phyloP scores from a whole-genome alignment of 352 stramenopile genomes.

The Pythium scleroteichum region DNA sequence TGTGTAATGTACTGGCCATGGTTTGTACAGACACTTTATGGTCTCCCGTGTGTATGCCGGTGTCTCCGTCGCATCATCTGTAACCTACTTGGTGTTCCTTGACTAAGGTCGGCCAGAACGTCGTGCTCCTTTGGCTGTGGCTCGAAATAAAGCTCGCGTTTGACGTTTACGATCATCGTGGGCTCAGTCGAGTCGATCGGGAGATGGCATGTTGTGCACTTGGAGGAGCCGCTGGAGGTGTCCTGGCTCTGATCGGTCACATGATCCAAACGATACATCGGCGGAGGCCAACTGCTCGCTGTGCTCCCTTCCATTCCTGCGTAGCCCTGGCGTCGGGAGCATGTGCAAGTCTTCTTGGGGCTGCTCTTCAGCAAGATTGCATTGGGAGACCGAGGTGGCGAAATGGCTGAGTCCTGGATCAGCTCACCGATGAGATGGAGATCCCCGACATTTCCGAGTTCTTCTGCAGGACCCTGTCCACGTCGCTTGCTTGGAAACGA shows the following conservation, averaged over 20 bases:
- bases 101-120: slow-evolving; percentile 11
- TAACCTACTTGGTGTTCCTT: slow-evolving; percentile 32
- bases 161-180: slow-evolving; percentile 61
- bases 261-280: slow-evolving; percentile 19
- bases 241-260: background rate
- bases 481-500: background rate
- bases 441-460: background rate
- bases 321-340: slow-evolving; percentile 5
- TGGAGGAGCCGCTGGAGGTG: background rate
- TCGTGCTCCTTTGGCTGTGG: slow-evolving; percentile 33
- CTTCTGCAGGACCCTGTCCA: background rate
- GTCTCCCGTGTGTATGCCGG: slow-evolving; percentile 47
- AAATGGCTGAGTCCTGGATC: background rate
- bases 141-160: slow-evolving; percentile 35
- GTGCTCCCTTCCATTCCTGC: background rate
- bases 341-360: slow-evolving; percentile 14
- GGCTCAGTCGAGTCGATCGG: slow-evolving; percentile 23
- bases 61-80: slow-evolving; percentile 64
- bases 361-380: background rate
- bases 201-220: slow-evolving; percentile 4
- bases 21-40: background rate
- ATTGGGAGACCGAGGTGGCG: background rate
- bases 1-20: background rate
- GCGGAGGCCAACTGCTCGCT: slow-evolving; percentile 8
- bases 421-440: slow-evolving; percentile 18